Conservation (phyloP, 768 basidiomycete genomes). For the Lactifluus pinguis region DNA sequence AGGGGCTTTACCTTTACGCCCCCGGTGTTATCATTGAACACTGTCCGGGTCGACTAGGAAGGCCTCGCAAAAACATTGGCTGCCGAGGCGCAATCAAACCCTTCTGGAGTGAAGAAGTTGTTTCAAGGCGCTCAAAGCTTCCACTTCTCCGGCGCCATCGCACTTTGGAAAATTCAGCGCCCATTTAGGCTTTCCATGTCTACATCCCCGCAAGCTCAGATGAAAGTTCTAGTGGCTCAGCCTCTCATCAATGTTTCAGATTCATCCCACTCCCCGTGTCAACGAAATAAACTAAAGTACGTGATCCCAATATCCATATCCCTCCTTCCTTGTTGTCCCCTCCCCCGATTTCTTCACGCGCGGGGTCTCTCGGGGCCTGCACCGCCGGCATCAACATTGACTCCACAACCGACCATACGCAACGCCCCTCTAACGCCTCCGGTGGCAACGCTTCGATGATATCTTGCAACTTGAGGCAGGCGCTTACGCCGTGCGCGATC, state of each 20-base stretch:
- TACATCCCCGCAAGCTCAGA: conserved; percentile 14
- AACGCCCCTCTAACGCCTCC: conserved; percentile 11
- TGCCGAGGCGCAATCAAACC: conserved; percentile 11
- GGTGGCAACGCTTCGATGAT: conserved; percentile 12
- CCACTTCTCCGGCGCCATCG: conserved; percentile 13
- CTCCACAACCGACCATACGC: conserved; percentile 4
- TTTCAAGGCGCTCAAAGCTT: conserved; percentile 11
- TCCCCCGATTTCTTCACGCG: not conserved
- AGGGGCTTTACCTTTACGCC: too few species aligned
- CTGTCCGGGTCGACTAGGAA: not conserved
- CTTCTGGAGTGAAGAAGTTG: conserved; percentile 4
- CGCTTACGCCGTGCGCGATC: conserved; percentile 16
- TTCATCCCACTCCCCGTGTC: conserved; percentile 12
- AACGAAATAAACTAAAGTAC: conserved; percentile 3
- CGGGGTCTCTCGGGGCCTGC: conserved; percentile 13
- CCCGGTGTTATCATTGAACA: not conserved
- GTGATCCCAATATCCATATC: conserved; percentile 14
- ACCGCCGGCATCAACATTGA: not conserved
- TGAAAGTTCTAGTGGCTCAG: conserved; percentile 19
- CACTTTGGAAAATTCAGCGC: conserved; percentile 13
- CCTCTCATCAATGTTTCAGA: conserved; percentile 20
- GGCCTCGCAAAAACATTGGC: not conserved
- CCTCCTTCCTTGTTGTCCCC: not conserved
- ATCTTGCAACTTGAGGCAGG: conserved; percentile 12
- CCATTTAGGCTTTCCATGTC: conserved; percentile 18